Conservation (phyloP, 2,329 filamentous ascomycete species). For the Trichoderma brevicompactum region DNA sequence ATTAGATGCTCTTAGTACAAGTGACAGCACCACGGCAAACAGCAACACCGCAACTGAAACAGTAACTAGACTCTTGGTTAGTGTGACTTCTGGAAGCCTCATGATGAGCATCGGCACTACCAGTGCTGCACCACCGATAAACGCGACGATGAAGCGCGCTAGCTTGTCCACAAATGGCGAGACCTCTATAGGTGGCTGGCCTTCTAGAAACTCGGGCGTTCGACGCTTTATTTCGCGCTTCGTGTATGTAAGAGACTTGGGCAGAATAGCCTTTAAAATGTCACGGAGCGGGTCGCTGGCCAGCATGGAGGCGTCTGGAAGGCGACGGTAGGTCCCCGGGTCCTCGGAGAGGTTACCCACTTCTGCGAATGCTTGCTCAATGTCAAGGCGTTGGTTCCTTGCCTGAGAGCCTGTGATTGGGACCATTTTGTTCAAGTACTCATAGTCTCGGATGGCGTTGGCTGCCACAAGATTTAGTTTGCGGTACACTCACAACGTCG, state of each 20-base stretch:
- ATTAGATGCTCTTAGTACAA: not conserved
- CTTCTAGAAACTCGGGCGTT: not conserved
- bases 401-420: not conserved
- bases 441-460: slow-evolving; percentile 3
- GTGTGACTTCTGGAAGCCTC: not conserved
- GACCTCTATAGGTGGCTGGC: not conserved
- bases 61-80: not conserved
- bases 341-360: not conserved
- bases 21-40: not conserved
- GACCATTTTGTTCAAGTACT: not conserved
- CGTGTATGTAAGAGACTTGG: not conserved
- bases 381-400: slow-evolving; percentile 1
- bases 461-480: not conserved
- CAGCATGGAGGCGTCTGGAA: not conserved
- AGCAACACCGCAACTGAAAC: not conserved
- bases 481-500: too few relatives aligned
- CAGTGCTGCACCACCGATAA: not conserved
- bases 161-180: not conserved
- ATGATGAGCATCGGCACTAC: slow-evolving; percentile 1
- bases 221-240: not conserved
- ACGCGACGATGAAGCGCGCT: not conserved
- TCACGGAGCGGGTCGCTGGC: slow-evolving; percentile 1
- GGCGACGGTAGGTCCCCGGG: not conserved
- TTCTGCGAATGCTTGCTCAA: not conserved
- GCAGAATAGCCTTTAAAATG: not conserved